Base-by-base conservation (phyloP, 1,284 basidiomycete genomes). In the Puccinia hordei region DNA sequence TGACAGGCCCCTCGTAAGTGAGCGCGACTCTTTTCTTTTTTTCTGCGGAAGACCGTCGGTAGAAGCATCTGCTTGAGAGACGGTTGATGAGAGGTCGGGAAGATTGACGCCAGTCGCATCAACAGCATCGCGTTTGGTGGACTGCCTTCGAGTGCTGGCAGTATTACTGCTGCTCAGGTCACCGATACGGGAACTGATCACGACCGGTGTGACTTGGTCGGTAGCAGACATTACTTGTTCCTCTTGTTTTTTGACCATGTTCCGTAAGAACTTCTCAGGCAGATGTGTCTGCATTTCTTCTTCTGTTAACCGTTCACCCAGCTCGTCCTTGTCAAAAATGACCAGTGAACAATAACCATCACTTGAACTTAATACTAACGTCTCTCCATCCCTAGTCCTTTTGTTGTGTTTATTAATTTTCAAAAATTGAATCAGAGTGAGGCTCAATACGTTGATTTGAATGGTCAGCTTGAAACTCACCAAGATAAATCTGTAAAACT, bases 321-420 rank as follows among this genome's bases (percentile, higher is more conserved):
- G 91, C 86, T 98, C 96, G 84, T 94, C 93, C 83, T 95, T 85
- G 81, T 89, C 88, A 82, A 90, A 90, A 9, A 88, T 90, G 80
- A 97, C 90, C 80, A 98, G 89, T 0, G 96, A 97, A 87, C 97
- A 99, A 86, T 98, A 99, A 0, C 96, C 96, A 85, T 99, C 96
- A 41, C 94, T 91, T 0, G 94, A 94, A 0, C 94, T 92, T 65
- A 98, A 89, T 83, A 98, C 90, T 53, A 99, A 89, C 53, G 92
- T 91, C 86, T 98, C 94, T 0, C 96, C 96, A 84, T 99, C 96
- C 0, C 94, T 91, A 0, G 95, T 95, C 95, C 95, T 96, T 84
- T 73, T 27, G 1, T 73, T 51, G 53, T 35, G 73, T 15, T 33
- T 15, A 22, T 35, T 4, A 17, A 81, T 24, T n/a, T n/a, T n/a